These are phyloP conservation scores for Hypoxylon rubiginosum DNA, from an alignment of 2,329 filamentous ascomycete genomes.

Conservation along the genomic window DNA sequence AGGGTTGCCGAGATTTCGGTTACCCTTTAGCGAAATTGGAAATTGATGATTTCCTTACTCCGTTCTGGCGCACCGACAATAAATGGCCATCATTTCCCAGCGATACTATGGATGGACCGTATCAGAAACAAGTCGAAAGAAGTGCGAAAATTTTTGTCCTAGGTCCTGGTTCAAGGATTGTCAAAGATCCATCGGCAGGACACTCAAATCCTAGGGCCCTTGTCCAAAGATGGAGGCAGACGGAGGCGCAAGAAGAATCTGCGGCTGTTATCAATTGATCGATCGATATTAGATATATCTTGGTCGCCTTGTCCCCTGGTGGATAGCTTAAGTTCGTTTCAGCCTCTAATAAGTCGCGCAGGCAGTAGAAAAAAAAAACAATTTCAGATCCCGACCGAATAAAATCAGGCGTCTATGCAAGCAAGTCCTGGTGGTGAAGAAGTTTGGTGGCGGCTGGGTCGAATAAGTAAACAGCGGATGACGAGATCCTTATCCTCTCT, in stretches of 20 bases:
- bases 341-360: constrained; percentile 11
- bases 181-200: constrained; percentile 36
- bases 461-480: constrained; percentile 27
- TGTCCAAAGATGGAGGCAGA: constrained; percentile 25
- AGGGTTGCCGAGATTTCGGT: constrained; percentile 41
- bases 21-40: constrained; percentile 44
- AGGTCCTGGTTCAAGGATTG: constrained; percentile 28
- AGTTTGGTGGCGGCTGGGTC: constrained; percentile 12
- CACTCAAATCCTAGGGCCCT: constrained; percentile 22
- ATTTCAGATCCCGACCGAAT: constrained; percentile 12
- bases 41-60: constrained; percentile 32
- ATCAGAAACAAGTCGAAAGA: constrained; percentile 38
- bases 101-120: constrained; percentile 41
- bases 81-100: constrained; percentile 31
- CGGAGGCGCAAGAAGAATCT: constrained; percentile 36
- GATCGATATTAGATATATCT: constrained; percentile 29
- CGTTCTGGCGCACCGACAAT: constrained; percentile 39
- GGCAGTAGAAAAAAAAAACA: constrained; percentile 10
- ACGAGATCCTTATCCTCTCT: constrained; percentile 17
- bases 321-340: constrained; percentile 14
- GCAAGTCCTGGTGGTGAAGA: constrained; percentile 8
- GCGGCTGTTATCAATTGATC: constrained; percentile 8
- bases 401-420: constrained; percentile 5
- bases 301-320: constrained; percentile 7
- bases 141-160: constrained; percentile 38